These are phyloP conservation scores for Blastocystis sp. DNA, from an alignment of 352 stramenopile genomes.

Conservation along the genomic window DNA sequence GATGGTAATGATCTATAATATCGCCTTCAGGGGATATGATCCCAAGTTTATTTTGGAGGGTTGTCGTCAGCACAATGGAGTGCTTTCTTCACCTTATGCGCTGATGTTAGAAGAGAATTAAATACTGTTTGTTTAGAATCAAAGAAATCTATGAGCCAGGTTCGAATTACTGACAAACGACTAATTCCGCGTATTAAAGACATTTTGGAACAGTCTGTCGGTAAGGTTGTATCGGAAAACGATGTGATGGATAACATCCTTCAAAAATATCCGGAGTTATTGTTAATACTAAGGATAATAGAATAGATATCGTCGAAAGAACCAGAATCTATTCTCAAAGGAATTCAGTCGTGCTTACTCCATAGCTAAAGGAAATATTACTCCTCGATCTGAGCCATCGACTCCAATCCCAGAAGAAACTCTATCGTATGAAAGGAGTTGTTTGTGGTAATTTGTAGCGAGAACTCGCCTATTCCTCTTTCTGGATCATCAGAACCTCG, in stretches of 20 bases:
- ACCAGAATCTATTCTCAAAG: constrained; percentile 4
- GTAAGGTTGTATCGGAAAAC: not conserved
- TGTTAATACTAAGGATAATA: not conserved
- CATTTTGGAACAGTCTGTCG: constrained; percentile 39
- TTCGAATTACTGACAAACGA: constrained; percentile 13
- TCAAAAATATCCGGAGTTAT: not conserved
- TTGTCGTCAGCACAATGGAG: constrained; percentile 20
- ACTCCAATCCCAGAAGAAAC: not conserved
- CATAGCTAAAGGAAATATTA: not conserved
- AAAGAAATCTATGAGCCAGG: constrained; percentile 1
- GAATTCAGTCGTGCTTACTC: constrained; percentile 39
- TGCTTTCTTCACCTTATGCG: constrained; percentile 15
- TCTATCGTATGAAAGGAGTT: not conserved
- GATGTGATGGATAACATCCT: constrained; percentile 2
- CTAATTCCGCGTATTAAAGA: constrained; percentile 13
- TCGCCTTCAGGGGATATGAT: constrained; percentile 72
- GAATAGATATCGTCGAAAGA: constrained; percentile 44
- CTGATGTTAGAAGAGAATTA: constrained; percentile 17
- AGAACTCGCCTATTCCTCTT: not conserved
- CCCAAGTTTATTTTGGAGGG: constrained; percentile 56
- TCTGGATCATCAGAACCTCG: constrained; percentile 71
- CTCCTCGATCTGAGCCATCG: not conserved
- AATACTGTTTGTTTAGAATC: not conserved
- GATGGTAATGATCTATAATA: constrained; percentile 83
- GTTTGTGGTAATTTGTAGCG: not conserved